Evolutionary conservation across 169 alveolate species (phyloP).

Genomic region (Hammondia hammondi): DNA sequence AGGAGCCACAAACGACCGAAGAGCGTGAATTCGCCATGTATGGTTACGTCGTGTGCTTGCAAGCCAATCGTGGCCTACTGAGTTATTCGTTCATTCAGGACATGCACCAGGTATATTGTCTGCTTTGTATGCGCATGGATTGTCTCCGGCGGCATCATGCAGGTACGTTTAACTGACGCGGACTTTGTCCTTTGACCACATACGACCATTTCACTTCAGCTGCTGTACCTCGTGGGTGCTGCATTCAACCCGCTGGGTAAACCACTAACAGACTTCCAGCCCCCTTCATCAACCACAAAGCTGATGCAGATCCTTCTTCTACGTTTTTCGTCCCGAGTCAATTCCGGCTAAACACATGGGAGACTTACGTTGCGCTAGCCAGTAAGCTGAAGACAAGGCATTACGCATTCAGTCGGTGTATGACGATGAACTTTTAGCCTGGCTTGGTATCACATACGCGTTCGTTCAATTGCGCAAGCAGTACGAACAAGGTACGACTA

Average conservation of each 20-base stretch:
- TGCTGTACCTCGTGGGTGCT: constrained; percentile 58
- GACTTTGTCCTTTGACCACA: not conserved
- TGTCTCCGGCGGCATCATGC: constrained; percentile 52
- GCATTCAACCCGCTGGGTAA: constrained; percentile 59
- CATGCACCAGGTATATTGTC: constrained; percentile 31
- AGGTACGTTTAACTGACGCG: constrained; percentile 1
- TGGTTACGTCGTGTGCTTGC: not conserved
- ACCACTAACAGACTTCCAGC: not conserved
- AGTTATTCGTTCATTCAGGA: constrained; percentile 2
- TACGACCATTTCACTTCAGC: not conserved
- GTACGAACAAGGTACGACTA: constrained; percentile 48
- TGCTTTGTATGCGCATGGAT: constrained; percentile 54
- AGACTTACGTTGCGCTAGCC: constrained; percentile 30
- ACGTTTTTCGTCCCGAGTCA: constrained; percentile 59
- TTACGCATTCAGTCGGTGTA: not conserved
- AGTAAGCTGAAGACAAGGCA: not conserved
- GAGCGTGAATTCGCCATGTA: constrained; percentile 49
- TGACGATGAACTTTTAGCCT: not conserved
- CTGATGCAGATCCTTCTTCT: constrained; percentile 51
- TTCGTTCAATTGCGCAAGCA: constrained; percentile 46
- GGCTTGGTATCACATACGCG: constrained; percentile 2
- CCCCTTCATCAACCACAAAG: not conserved
- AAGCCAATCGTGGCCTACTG: not conserved
- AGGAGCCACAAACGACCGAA: constrained; percentile 44
- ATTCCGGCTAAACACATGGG: constrained; percentile 49